phyloP scores from a whole-genome alignment of 257 asterid genomes.

The Orobanche coerulescens region DNA sequence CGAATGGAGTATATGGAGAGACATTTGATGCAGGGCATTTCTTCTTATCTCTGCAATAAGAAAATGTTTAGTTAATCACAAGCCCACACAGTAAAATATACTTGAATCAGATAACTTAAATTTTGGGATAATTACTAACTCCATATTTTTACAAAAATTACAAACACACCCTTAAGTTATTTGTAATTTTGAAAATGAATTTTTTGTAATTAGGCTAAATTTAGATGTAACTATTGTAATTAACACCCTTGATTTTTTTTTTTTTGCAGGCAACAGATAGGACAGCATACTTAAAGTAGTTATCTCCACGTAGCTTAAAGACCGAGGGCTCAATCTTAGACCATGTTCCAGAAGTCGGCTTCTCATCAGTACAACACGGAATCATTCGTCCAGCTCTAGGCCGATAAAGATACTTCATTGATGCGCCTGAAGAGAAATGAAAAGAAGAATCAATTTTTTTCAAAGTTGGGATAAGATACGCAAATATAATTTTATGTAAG shows the following conservation, averaged over 20 bases:
- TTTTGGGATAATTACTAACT: neutral
- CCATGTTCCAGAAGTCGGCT: conserved; percentile 67
- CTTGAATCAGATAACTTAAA: neutral
- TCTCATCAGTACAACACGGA: conserved; percentile 65
- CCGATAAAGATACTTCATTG: conserved; percentile 56
- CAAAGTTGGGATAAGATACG: neutral
- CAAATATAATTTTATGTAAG: neutral
- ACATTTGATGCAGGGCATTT: conserved; percentile 63
- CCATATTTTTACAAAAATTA: neutral
- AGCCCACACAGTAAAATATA: neutral
- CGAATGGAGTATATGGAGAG: conserved; percentile 78
- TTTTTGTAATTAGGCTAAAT: neutral
- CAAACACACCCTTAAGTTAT: neutral
- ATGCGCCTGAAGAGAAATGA: conserved; percentile 41
- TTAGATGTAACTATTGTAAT: neutral
- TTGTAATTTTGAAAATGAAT: neutral
- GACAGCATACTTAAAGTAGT: conserved; percentile 65
- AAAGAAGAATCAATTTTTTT: neutral
- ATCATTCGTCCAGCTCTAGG: conserved; percentile 81
- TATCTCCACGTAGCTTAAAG: conserved; percentile 84
- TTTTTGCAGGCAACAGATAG: neutral
- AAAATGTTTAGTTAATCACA: conserved; percentile 12
- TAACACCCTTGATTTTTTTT: too few species aligned
- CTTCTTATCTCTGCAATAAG: conserved; percentile 81
- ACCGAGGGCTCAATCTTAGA: conserved; percentile 68